Evolutionary conservation across 2,329 filamentous ascomycete species (phyloP).

Genomic region (Cladophialophora psammophila): DNA sequence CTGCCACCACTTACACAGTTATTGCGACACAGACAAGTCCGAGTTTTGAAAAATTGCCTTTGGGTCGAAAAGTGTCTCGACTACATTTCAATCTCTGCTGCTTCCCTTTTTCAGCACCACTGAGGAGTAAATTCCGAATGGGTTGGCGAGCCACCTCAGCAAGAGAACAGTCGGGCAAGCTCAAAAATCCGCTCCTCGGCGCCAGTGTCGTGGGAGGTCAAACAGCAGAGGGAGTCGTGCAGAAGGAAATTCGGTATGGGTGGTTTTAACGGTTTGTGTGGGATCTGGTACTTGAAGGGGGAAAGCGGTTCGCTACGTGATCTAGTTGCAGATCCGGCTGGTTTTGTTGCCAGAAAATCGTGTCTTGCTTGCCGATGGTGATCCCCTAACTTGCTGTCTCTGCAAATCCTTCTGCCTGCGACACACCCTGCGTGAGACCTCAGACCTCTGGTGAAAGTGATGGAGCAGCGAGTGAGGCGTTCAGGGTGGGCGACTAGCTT

Average conservation of each 20-base stretch:
- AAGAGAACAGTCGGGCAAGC: neutral
- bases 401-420: slow-evolving; percentile 2
- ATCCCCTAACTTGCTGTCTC: slow-evolving; percentile 11
- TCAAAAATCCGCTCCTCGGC: neutral
- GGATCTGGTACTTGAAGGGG: slow-evolving; percentile 12
- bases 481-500: slow-evolving; percentile 8
- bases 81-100: slow-evolving; percentile 17
- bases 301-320: slow-evolving; percentile 29
- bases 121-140: neutral
- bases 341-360: slow-evolving; percentile 2
- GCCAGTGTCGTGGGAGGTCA: neutral
- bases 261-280: slow-evolving; percentile 16
- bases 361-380: slow-evolving; percentile 3
- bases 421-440: neutral
- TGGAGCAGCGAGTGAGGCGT: neutral
- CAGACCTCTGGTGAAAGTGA: neutral
- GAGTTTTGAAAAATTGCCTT: slow-evolving; percentile 10
- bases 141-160: neutral
- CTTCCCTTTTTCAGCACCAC: neutral
- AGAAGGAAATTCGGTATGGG: slow-evolving; percentile 11
- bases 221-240: neutral
- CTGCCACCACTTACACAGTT: slow-evolving; percentile 2
- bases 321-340: slow-evolving; percentile 21
- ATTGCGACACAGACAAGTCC: slow-evolving; percentile 12
- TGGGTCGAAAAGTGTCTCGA: slow-evolving; percentile 5